Base-by-base conservation (phyloP, 2,329 filamentous ascomycete genomes). In the Fusarium illudens region DNA sequence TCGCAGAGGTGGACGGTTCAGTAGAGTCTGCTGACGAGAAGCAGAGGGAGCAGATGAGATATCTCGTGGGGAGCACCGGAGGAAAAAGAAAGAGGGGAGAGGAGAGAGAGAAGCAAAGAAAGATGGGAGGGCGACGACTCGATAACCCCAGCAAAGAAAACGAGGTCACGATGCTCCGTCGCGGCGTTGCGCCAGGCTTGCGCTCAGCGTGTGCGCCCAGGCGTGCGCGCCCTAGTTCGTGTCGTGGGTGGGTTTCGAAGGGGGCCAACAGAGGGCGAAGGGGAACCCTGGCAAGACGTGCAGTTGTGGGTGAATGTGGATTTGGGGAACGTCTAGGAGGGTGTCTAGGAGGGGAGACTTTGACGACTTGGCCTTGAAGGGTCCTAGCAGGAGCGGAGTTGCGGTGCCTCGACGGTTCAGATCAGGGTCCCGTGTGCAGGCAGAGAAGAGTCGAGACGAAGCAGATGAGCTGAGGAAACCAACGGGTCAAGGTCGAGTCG, bases 121-220 rank as follows among this genome's bases (percentile, higher is more conserved):
- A 51, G 42, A 50, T 42, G 53, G 55, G 61, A 62, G 54, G 59
- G 50, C 58, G 52, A 61, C 49, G 57, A 71, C 59, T 62, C 56
- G 60, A 60, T 51, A 64, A 59, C 65, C 67, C 64, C 65, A 58
- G 65, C 57, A 58, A 60, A 68, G 55, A 57, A 71, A 71, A 53
- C 48, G 68, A 71, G 72, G 71, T 71, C 72, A 74, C 72, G 72
- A 74, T 74, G 72, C 69, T 72, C 64, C 66, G 71, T 73, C 58
- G 64, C 71, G 64, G 65, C 63, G 71, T 74, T 73, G 71, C 71
- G 71, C 63, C 70, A 67, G 68, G 64, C 66, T 68, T 60, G 59
- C 52, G 53, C 57, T 62, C 64, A 70, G 62, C 56, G 66, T 62
- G 62, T 57, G 70, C 59, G 49, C 60, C 42, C 53, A 60, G 57